Evolutionary conservation across 2,329 filamentous ascomycete species (phyloP), one percentile per base, ranked within the genome.

Genomic region (Penicillium sp.): DNA sequence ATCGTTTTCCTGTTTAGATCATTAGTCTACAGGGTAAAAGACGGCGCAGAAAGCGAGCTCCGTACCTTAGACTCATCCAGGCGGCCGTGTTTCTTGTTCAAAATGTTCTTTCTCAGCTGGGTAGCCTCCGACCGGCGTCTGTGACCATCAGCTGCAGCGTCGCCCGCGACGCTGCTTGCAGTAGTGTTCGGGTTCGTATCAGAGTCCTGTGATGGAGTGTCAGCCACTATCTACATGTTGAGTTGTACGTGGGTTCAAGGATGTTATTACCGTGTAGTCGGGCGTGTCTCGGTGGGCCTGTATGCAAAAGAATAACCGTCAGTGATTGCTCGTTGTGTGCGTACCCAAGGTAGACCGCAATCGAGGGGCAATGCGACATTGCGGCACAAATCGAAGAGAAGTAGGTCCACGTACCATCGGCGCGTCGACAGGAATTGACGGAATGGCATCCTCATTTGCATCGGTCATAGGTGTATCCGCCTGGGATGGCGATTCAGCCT

Each of bases 21-120:
- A 31, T n/a, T 23, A 61, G 55, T 28, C n/a, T 16, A 23, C 20
- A 3, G 10, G 11, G 10, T 20, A n/a, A 18, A 6, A 9, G 6
- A 37, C 39, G 14, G 22, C 20, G 13, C 16, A 23, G 26, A 24
- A 6, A 39, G 22, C 26, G 32, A 6, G 34, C 42, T 18, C 47
- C 72, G 44, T 77, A 91, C 89, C 82, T 95, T 97, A 40, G 87
- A 95, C 65, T 95, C 89, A 63, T 91, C 89, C 6, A 98, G 72
- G 43, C 85, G 81, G 62, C 95, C 89, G 64, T 96, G 93, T 69
- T 98, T 96, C 77, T 88, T 95, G 63, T 89, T 90, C 61, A 96
- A 86, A 52, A 96, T 88, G 68, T 85, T 95, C 67, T 94, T 87
- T 46, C 93, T 86, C 63, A 97, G 78, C 69, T 94, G 86, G 56